phyloP scores from a whole-genome alignment of 768 basidiomycete species.

The Suillus spraguei region DNA sequence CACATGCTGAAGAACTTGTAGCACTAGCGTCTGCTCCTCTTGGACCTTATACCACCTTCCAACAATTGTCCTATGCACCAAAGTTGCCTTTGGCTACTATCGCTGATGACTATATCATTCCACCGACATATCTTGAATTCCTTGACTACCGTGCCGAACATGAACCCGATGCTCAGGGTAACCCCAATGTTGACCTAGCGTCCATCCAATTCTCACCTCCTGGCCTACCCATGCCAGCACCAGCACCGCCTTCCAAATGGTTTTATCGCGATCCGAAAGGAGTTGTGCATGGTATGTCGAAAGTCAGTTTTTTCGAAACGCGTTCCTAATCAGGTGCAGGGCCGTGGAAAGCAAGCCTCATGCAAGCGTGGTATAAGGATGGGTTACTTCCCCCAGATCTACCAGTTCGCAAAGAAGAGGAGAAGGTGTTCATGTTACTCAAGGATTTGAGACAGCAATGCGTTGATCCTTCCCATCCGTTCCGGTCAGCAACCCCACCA shows the following conservation, averaged over 20 bases:
- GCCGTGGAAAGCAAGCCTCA: constrained; percentile 85
- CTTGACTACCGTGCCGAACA: constrained; percentile 65
- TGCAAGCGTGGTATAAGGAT: constrained; percentile 91
- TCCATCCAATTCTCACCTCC: constrained; percentile 78
- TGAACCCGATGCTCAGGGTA: constrained; percentile 57
- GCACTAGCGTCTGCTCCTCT: constrained; percentile 69
- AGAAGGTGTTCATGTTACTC: constrained; percentile 64
- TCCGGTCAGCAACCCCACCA: constrained; percentile 51
- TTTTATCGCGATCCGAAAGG: constrained; percentile 84
- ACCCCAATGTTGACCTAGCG: constrained; percentile 46
- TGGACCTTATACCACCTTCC: constrained; percentile 90
- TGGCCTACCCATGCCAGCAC: constrained; percentile 72
- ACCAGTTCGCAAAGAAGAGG: constrained; percentile 78
- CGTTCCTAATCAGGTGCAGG: constrained; percentile 44
- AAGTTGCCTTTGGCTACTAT: constrained; percentile 87
- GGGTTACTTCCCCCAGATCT: constrained; percentile 81
- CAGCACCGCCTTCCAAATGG: constrained; percentile 73
- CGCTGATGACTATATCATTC: constrained; percentile 89
- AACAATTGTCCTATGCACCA: constrained; percentile 84
- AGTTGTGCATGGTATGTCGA: constrained; percentile 67
- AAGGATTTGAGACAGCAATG: constrained; percentile 78
- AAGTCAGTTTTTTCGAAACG: constrained; percentile 4
- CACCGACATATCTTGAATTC: constrained; percentile 85
- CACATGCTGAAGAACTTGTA: constrained; percentile 66
- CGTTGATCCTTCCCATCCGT: constrained; percentile 81